Evolutionary conservation across 805 yeast species (phyloP), one percentile per base, ranked within the genome.

Genomic region (Metschnikowia shivogae): DNA sequence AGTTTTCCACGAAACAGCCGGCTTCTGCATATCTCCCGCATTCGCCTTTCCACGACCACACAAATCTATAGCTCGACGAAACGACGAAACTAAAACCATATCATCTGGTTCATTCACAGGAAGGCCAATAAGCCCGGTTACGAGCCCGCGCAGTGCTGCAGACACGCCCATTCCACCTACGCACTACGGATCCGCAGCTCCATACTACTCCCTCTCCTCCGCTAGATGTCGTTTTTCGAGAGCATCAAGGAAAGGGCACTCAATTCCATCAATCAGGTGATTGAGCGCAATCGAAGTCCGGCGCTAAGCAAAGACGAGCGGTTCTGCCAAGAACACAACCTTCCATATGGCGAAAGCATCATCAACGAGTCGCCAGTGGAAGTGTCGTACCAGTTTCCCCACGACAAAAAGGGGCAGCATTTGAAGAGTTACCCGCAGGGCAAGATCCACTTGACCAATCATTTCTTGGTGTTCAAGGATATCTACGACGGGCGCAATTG

Each of bases 401-500:
- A 55, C 6, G 46, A 46, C 30, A 57, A 53, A 24, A 62, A 57
- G 17, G 57, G 54, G 6, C 56, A 53, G 31, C 55, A 53, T 34
- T 53, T 55, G 46, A 27, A 38, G 27, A 39, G 46, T 9, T 57
- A 46, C 65, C 72, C 70, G 65, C 86, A 43, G 86, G 99, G 56
- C 67, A 74, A 65, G 31, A 55, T 90, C n/a, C 83, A 70, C 53
- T 62, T 93, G 36, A 85, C 96, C 1, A 80, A 80, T 44, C 86
- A 84, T 52, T 93, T 81, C 59, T 60, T 93, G 31, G 78, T 86
- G 19, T 92, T 90, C 58, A 73, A 79, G 47, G 89, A 87, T 54
- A 74, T 78, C 6, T 81, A 80, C 54, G 95, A 89, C 55, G 73
- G 75, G 38, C 73, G 80, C 44, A 77, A 81, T 36, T 85, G 93